Percentiles rank a stretch among this genome's conserved stretches.
These are phyloP conservation scores for Albophoma yamanashiensis DNA, from an alignment of 2,329 filamentous ascomycete genomes.

Conservation along the genomic window DNA sequence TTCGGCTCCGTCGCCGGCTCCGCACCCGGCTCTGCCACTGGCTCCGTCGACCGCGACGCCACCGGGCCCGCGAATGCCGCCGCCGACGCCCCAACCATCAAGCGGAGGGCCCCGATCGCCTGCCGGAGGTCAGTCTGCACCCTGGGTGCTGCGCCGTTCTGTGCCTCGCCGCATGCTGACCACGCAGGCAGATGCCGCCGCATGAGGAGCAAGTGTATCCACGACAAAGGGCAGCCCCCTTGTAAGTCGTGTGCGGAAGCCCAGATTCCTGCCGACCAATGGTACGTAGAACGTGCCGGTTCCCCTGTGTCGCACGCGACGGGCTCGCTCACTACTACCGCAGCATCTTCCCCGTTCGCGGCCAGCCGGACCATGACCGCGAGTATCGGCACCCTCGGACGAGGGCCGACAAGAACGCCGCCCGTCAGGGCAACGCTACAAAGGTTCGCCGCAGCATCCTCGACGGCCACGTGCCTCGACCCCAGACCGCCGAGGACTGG, in stretches of 20 bases:
- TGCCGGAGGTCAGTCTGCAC: constrained; percentile 35
- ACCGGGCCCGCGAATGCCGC: constrained; percentile 3
- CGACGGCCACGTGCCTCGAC: constrained; percentile 14
- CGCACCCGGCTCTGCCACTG: constrained; percentile 1
- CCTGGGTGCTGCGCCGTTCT: background rate
- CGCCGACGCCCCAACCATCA: constrained; percentile 19
- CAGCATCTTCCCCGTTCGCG: constrained; percentile 41
- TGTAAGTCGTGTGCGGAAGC: constrained; percentile 42
- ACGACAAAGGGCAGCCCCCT: constrained; percentile 35
- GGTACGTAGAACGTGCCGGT: constrained; percentile 24
- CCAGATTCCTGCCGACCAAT: constrained; percentile 35
- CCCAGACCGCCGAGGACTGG: constrained; percentile 30
- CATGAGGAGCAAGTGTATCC: constrained; percentile 45
- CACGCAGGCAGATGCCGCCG: constrained; percentile 35
- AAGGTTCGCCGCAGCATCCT: constrained; percentile 24
- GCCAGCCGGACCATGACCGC: constrained; percentile 43
- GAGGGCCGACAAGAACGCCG: constrained; percentile 33
- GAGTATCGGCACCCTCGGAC: constrained; percentile 44
- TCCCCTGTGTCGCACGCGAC: background rate
- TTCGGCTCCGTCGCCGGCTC: background rate
- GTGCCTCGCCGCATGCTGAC: background rate
- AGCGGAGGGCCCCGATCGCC: constrained; percentile 40
- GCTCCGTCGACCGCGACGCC: constrained; percentile 1
- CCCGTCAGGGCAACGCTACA: constrained; percentile 25
- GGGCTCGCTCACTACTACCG: background rate